These are phyloP conservation scores for Cercospora sp. DNA, from an alignment of 2,329 filamentous ascomycete genomes.

Conservation along the genomic window DNA sequence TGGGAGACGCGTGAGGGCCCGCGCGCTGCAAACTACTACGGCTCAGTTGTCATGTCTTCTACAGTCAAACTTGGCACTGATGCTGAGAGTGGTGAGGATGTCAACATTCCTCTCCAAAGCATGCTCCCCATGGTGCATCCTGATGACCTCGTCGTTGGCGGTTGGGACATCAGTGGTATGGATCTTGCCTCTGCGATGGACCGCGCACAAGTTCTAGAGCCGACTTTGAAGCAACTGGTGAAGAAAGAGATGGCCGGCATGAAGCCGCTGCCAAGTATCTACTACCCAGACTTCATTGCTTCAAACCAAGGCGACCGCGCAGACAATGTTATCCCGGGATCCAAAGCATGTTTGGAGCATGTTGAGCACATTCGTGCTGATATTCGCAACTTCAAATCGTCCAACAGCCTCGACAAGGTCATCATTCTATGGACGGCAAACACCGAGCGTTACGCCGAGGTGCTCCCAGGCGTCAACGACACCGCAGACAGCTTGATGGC, in stretches of 20 bases:
- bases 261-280: slow-evolving; percentile 88
- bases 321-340: slow-evolving; percentile 82
- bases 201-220: slow-evolving; percentile 90
- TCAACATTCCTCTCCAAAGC: slow-evolving; percentile 95
- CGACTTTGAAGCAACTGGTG: slow-evolving; percentile 84
- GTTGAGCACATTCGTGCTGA: slow-evolving; percentile 92
- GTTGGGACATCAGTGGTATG: slow-evolving; percentile 95
- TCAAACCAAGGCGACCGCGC: slow-evolving; percentile 97
- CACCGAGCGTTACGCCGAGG: slow-evolving; percentile 92
- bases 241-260: slow-evolving; percentile 90
- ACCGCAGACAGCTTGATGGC: slow-evolving; percentile 91
- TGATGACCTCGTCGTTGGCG: slow-evolving; percentile 90
- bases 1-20: slow-evolving; percentile 95
- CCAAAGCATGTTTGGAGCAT: slow-evolving; percentile 81
- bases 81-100: slow-evolving; percentile 76
- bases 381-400: slow-evolving; percentile 88
- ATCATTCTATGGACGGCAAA: slow-evolving; percentile 99
- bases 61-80: slow-evolving; percentile 96
- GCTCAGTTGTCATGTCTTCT: slow-evolving; percentile 93
- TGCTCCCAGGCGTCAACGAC: slow-evolving; percentile 88
- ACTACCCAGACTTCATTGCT: slow-evolving; percentile 99
- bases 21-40: slow-evolving; percentile 92
- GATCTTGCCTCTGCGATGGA: slow-evolving; percentile 92
- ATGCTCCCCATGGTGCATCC: slow-evolving; percentile 88
- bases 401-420: slow-evolving; percentile 86